phyloP scores from a whole-genome alignment of 257 asterid species.

The Fraxinus pennsylvanica region DNA sequence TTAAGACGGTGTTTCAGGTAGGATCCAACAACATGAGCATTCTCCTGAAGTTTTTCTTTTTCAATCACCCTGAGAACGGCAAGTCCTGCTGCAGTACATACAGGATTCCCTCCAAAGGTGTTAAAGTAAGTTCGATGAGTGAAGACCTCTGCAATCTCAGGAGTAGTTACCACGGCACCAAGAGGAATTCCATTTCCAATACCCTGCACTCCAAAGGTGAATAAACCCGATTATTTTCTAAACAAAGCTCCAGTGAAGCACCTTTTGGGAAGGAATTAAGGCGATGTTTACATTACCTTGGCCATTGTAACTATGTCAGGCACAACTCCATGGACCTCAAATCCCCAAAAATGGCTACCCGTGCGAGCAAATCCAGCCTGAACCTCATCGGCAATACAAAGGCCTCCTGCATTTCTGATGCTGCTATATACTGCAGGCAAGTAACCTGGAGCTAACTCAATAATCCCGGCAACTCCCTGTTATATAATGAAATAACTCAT shows the following conservation, averaged over 20 bases:
- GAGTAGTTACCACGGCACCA: slow-evolving; percentile 78
- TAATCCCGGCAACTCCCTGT: slow-evolving; percentile 79
- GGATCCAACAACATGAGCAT: slow-evolving; percentile 68
- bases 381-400: slow-evolving; percentile 78
- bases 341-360: slow-evolving; percentile 80
- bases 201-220: slow-evolving; percentile 39
- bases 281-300: slow-evolving; percentile 40
- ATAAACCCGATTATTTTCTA: neutral
- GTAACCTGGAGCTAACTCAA: slow-evolving; percentile 77
- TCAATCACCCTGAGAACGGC: slow-evolving; percentile 71
- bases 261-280: neutral
- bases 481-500: neutral
- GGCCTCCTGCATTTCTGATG: slow-evolving; percentile 60
- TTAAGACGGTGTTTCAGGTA: slow-evolving; percentile 61
- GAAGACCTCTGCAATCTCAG: slow-evolving; percentile 60
- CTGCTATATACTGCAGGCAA: slow-evolving; percentile 49
- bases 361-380: slow-evolving; percentile 72
- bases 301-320: slow-evolving; percentile 89
- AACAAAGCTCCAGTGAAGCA: neutral
- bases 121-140: slow-evolving; percentile 72
- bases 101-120: slow-evolving; percentile 83
- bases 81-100: slow-evolving; percentile 68
- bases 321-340: slow-evolving; percentile 61
- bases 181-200: slow-evolving; percentile 76
- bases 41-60: slow-evolving; percentile 67